Conservation (phyloP, 208 protist genomes). For the Leishmania tropica region DNA sequence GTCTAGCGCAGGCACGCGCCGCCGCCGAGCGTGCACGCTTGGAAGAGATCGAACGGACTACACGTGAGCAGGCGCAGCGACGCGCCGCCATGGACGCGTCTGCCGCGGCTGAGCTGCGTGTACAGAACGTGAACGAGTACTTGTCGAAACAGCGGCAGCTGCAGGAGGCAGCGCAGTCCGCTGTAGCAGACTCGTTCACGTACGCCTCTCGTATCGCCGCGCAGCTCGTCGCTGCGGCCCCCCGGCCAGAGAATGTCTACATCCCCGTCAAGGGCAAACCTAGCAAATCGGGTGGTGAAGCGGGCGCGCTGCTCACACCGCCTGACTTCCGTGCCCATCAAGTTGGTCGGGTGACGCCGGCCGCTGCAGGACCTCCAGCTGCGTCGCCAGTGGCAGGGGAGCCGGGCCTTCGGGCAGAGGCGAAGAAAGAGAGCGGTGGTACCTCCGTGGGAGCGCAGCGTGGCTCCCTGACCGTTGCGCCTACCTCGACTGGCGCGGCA, state of each 20-base stretch:
- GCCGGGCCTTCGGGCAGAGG: background rate
- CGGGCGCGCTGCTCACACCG: background rate
- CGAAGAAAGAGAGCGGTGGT: background rate
- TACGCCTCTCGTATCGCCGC: conserved; percentile 28
- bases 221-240: conserved; percentile 21
- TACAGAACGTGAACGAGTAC: conserved; percentile 36
- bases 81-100: conserved; percentile 6
- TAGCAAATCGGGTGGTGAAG: background rate
- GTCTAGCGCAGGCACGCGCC: conserved; percentile 30
- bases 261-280: background rate
- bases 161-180: conserved; percentile 19
- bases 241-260: conserved; percentile 2
- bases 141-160: conserved; percentile 17
- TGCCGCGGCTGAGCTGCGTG: conserved; percentile 15
- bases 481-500: background rate
- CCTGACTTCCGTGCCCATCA: conserved; percentile 21
- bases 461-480: background rate
- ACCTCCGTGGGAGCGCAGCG: background rate
- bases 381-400: background rate
- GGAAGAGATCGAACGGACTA: conserved; percentile 17
- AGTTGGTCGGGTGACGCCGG: background rate
- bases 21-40: conserved; percentile 34
- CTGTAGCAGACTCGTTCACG: conserved; percentile 24
- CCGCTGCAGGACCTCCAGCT: background rate
- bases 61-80: conserved; percentile 3